These are phyloP conservation scores for Penstemon eatonii DNA, from an alignment of 257 asterid genomes.

Conservation along the genomic window DNA sequence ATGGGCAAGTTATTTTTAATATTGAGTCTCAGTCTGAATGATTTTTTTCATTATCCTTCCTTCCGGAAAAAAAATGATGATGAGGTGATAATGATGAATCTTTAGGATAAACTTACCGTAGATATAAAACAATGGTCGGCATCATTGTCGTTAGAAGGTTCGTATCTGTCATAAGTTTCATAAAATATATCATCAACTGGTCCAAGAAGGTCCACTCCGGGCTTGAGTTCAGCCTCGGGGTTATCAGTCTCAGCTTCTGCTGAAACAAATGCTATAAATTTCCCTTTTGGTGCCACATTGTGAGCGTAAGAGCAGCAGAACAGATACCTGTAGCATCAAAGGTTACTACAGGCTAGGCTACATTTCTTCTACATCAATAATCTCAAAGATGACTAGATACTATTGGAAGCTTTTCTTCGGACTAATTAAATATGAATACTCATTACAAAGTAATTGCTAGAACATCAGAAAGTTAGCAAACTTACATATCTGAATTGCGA, in stretches of 20 bases:
- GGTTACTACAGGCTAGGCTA: too few relatives aligned
- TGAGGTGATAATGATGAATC: too few relatives aligned
- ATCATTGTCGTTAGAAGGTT: constrained; percentile 78
- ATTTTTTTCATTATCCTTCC: neutral
- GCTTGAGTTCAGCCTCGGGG: constrained; percentile 84
- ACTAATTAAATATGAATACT: neutral
- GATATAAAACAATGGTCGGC: constrained; percentile 90
- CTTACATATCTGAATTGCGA: constrained; percentile 91
- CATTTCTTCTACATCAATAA: neutral
- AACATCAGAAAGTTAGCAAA: constrained; percentile 13
- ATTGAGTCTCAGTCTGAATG: neutral
- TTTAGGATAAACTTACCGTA: constrained; percentile 51
- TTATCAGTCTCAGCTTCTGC: constrained; percentile 94
- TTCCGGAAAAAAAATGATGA: too few relatives aligned
- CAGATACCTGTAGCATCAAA: constrained; percentile 63
- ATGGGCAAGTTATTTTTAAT: too few relatives aligned
- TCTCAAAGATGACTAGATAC: neutral
- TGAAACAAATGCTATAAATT: constrained; percentile 89
- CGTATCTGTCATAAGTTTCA: constrained; percentile 82
- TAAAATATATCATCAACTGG: constrained; percentile 92
- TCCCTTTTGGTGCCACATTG: constrained; percentile 98
- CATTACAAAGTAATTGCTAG: too few relatives aligned
- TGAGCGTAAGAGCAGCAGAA: constrained; percentile 96
- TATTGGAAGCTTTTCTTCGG: neutral
- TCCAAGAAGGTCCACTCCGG: constrained; percentile 91